phyloP scores from a whole-genome alignment of 129 eudicot species.

The Flaveria ramosissima region DNA sequence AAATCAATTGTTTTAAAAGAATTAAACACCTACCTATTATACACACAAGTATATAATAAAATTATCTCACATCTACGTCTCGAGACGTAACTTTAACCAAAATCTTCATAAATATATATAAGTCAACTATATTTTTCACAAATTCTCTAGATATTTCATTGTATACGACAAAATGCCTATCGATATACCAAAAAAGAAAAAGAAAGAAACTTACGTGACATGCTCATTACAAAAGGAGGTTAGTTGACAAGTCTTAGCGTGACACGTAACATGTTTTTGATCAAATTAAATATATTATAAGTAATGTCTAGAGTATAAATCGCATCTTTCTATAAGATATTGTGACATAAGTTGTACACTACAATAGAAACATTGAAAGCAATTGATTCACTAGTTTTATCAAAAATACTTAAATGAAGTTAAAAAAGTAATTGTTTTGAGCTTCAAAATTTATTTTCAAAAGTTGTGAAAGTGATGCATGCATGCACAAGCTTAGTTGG shows the following conservation, averaged over 20 bases:
- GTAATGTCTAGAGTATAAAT: not conserved
- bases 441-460: not conserved
- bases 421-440: not conserved
- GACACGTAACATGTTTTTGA: not conserved
- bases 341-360: conserved; percentile 36
- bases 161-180: not conserved
- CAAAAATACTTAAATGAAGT: conserved; percentile 8
- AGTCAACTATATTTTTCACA: not conserved
- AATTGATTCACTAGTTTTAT: conserved; percentile 30
- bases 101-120: not conserved
- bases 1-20: too few relatives aligned
- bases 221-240: not conserved
- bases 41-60: too few relatives aligned
- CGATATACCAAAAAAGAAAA: not conserved
- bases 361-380: conserved; percentile 30
- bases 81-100: not conserved
- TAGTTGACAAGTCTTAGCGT: not conserved
- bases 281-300: conserved; percentile 3
- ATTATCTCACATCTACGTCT: not conserved
- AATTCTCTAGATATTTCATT: not conserved
- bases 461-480: conserved; percentile 38
- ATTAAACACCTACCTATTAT: too few relatives aligned
- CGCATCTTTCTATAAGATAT: conserved; percentile 25
- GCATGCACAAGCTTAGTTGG: conserved; percentile 31
- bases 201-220: not conserved